Conservation (phyloP, 78 protist genomes). For the Dictyostelium intermedium region DNA sequence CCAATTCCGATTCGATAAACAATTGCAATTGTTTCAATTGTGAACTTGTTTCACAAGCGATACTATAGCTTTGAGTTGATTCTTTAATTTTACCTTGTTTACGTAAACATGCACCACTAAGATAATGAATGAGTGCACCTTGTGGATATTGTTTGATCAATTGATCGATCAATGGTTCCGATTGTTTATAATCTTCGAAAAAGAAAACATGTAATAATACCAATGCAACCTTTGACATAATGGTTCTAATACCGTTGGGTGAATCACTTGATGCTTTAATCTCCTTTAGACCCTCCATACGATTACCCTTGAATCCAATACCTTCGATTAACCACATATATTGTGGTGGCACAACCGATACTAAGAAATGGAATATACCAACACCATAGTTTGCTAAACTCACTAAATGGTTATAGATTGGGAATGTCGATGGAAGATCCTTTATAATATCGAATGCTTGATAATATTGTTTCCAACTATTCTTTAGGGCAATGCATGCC, state of each 20-base stretch:
- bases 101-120: constrained; percentile 61
- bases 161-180: constrained; percentile 16
- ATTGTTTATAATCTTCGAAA: constrained; percentile 52
- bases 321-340: constrained; percentile 71
- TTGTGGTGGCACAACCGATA: constrained; percentile 70
- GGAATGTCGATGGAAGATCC: constrained; percentile 49
- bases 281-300: constrained; percentile 72
- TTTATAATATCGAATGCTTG: constrained; percentile 44
- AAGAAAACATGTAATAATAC: constrained; percentile 52
- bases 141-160: constrained; percentile 13
- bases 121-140: constrained; percentile 60
- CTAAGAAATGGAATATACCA: constrained; percentile 64
- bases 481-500: constrained; percentile 53
- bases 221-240: constrained; percentile 25
- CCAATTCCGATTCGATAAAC: constrained; percentile 69
- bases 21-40: constrained; percentile 64
- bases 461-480: constrained; percentile 57
- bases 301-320: constrained; percentile 60
- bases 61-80: constrained; percentile 13
- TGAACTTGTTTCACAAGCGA: constrained; percentile 22
- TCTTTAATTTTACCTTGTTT: constrained; percentile 48
- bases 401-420: constrained; percentile 36
- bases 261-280: background rate
- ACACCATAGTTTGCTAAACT: constrained; percentile 43
- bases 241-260: constrained; percentile 41